A percentile compares a stretch with the other conserved stretches of the same genome.
Conservation (phyloP, 2,329 filamentous ascomycete genomes). For the Apiospora marii region DNA sequence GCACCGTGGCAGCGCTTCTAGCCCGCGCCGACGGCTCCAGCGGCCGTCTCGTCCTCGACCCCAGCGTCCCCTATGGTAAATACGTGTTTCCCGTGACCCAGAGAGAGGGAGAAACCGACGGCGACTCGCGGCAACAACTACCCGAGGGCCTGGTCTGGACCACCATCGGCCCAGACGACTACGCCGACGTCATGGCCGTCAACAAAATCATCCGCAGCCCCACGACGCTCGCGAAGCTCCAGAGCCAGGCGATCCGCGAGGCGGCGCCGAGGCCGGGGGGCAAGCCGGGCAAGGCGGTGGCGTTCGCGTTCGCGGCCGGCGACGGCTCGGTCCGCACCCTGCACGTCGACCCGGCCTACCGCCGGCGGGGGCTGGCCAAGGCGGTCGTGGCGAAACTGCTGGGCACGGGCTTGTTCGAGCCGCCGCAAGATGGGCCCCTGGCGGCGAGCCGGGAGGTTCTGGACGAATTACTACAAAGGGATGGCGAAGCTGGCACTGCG, state of each 20-base stretch:
- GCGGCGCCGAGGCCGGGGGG: not conserved
- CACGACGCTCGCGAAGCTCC: slow-evolving; percentile 4
- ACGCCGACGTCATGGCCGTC: slow-evolving; percentile 21
- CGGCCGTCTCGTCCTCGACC: not conserved
- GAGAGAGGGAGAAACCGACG: not conserved
- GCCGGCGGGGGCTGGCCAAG: slow-evolving; percentile 15
- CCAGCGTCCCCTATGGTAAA: slow-evolving; percentile 16
- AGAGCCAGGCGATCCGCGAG: slow-evolving; percentile 16
- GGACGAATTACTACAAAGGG: not conserved
- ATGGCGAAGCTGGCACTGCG: not conserved
- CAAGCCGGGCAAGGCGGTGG: slow-evolving; percentile 2
- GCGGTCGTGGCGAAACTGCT: slow-evolving; percentile 13
- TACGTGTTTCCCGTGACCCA: slow-evolving; percentile 21
- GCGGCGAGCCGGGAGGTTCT: not conserved
- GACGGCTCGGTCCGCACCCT: slow-evolving; percentile 17
- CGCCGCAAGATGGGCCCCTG: not conserved
- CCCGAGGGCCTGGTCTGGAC: slow-evolving; percentile 18
- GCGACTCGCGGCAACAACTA: not conserved
- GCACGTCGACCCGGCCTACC: slow-evolving; percentile 21
- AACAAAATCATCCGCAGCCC: slow-evolving; percentile 24
- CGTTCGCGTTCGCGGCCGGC: slow-evolving; percentile 23
- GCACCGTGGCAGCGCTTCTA: slow-evolving; percentile 17
- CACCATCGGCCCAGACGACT: slow-evolving; percentile 22
- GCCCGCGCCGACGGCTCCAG: not conserved
- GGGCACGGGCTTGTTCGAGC: slow-evolving; percentile 18